A percentile compares a stretch with the other conserved stretches of the same genome.
phyloP scores from a whole-genome alignment of 2,329 filamentous ascomycete genomes.

The Alternaria triticina region DNA sequence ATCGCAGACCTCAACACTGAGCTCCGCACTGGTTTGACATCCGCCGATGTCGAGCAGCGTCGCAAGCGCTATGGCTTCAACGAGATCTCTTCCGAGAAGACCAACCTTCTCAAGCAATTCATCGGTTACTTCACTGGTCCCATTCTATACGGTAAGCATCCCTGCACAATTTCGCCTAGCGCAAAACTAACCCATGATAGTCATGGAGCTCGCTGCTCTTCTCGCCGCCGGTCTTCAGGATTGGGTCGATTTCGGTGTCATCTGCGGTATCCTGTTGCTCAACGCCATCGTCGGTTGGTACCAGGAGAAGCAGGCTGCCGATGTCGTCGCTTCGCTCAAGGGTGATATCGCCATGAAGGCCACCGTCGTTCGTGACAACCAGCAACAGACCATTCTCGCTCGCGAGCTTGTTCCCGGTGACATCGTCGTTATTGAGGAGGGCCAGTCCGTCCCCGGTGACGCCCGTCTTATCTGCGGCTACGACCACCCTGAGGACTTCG shows the following conservation, averaged over 20 bases:
- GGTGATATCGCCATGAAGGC: constrained; percentile 81
- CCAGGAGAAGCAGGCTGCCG: constrained; percentile 80
- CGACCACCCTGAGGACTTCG: constrained; percentile 70
- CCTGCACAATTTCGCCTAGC: constrained; percentile 18
- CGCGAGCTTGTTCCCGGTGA: constrained; percentile 78
- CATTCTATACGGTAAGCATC: constrained; percentile 73
- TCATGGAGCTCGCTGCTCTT: constrained; percentile 79
- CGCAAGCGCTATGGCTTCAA: constrained; percentile 73
- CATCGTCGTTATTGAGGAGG: constrained; percentile 76
- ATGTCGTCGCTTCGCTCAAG: constrained; percentile 70
- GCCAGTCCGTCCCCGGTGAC: constrained; percentile 73
- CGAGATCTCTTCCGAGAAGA: constrained; percentile 75
- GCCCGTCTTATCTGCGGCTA: constrained; percentile 76
- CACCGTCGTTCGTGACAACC: constrained; percentile 70
- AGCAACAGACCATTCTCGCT: constrained; percentile 72
- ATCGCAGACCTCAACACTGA: constrained; percentile 64
- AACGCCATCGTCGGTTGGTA: constrained; percentile 82
- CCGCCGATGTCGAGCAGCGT: constrained; percentile 66
- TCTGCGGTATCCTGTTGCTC: constrained; percentile 75
- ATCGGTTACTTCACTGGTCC: constrained; percentile 77
- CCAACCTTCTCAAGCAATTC: constrained; percentile 77
- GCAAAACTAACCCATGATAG: constrained; percentile 47
- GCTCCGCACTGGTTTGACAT: constrained; percentile 67
- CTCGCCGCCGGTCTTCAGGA: constrained; percentile 76
- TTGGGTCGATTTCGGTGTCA: constrained; percentile 78